phyloP scores from a whole-genome alignment of 2,329 filamentous ascomycete genomes.

The Sporothrix pseudoabietina region DNA sequence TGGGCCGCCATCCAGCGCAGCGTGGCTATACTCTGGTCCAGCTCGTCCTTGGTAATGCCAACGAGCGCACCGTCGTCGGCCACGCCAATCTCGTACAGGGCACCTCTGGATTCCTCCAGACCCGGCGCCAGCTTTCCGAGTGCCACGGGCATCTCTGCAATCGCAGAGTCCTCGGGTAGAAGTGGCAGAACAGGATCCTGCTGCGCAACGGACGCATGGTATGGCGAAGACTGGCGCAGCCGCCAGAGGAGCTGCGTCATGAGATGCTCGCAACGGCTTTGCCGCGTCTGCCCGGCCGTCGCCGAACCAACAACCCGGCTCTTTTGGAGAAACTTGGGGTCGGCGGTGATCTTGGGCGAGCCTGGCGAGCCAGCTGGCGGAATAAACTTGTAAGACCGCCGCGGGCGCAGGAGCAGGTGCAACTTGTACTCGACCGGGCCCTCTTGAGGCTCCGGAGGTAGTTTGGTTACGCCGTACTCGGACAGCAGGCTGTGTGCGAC shows the following conservation, averaged over 20 bases:
- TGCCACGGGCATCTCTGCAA: conserved; percentile 51
- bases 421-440: conserved; percentile 97
- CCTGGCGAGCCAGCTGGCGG: conserved; percentile 48
- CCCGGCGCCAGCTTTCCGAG: conserved; percentile 69
- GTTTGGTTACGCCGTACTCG: conserved; percentile 69
- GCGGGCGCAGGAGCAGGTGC: conserved; percentile 78
- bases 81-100: conserved; percentile 94
- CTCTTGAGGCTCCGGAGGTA: conserved; percentile 89
- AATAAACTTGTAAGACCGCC: conserved; percentile 71
- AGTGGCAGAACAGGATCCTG: conserved; percentile 71
- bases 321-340: conserved; percentile 38
- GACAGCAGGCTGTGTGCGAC: conserved; percentile 49
- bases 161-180: conserved; percentile 60
- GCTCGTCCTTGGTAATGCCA: conserved; percentile 84
- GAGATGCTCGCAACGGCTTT: conserved; percentile 83
- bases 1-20: conserved; percentile 89
- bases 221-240: conserved; percentile 89
- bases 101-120: conserved; percentile 88
- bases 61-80: conserved; percentile 91
- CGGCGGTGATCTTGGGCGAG: conserved; percentile 39
- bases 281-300: conserved; percentile 63
- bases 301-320: conserved; percentile 34
- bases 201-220: conserved; percentile 78
- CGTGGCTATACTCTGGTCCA: conserved; percentile 86
- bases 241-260: conserved; percentile 96